Percentiles rank a stretch among this genome's conserved stretches.
These are phyloP conservation scores for Puccinia novopanici DNA, from an alignment of 1,284 basidiomycete species.

Conservation along the genomic window DNA sequence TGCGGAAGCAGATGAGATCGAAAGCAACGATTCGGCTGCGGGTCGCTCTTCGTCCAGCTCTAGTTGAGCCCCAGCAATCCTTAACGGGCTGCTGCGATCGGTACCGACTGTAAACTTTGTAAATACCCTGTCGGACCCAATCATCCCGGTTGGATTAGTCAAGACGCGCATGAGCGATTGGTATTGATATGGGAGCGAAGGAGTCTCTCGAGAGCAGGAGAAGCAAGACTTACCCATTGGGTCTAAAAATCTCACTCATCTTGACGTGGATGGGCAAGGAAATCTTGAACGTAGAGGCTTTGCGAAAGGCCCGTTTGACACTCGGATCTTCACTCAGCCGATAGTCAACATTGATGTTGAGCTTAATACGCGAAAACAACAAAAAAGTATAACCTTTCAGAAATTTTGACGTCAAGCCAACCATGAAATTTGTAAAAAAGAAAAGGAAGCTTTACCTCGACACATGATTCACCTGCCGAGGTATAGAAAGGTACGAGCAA, in stretches of 20 bases:
- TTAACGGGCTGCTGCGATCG: slow-evolving; percentile 4
- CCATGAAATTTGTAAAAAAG: background rate
- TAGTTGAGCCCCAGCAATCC: slow-evolving; percentile 10
- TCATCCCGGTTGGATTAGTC: background rate
- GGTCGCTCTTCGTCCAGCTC: background rate
- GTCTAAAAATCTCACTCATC: slow-evolving; percentile 43
- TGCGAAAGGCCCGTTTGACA: slow-evolving; percentile 26
- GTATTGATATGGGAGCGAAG: background rate
- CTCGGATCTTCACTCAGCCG: slow-evolving; percentile 15
- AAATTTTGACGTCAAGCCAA: background rate
- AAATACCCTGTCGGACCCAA: slow-evolving; percentile 8
- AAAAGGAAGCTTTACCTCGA: slow-evolving; percentile 16
- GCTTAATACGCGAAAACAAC: background rate
- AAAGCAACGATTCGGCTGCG: background rate
- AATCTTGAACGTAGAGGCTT: background rate
- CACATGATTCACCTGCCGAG: background rate
- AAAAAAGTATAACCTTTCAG: background rate
- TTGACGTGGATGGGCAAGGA: slow-evolving; percentile 31
- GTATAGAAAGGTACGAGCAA: slow-evolving; percentile 17
- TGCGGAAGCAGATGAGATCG: background rate
- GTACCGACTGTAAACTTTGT: slow-evolving; percentile 8
- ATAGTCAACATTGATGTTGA: slow-evolving; percentile 19
- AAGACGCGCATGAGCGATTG: background rate
- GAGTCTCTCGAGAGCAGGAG: background rate
- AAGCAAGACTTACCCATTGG: background rate